phyloP scores from a whole-genome alignment of 2,329 filamentous ascomycete species.

The Nemania sp. region DNA sequence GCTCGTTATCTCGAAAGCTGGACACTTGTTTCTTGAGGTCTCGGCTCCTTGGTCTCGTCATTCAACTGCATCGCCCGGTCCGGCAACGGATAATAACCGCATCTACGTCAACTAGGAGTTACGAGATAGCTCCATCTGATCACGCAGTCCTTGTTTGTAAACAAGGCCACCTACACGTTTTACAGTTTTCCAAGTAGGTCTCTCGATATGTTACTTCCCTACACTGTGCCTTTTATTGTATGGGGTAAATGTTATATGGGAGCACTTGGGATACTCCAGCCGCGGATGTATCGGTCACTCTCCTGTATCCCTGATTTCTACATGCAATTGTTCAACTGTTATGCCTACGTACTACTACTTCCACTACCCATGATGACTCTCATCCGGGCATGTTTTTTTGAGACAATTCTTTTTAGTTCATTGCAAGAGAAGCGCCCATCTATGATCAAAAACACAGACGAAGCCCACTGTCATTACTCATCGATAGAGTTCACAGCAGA shows the following conservation, averaged over 20 bases:
- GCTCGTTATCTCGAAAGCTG: background rate
- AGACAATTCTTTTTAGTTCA: background rate
- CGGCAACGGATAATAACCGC: slow-evolving; percentile 7
- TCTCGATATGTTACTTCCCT: slow-evolving; percentile 13
- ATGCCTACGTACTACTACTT: background rate
- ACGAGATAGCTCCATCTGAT: slow-evolving; percentile 4
- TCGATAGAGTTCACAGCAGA: slow-evolving; percentile 13
- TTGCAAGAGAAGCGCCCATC: slow-evolving; percentile 2
- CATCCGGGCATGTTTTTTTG: background rate
- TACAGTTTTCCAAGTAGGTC: slow-evolving; percentile 21
- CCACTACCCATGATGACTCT: background rate
- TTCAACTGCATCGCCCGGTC: slow-evolving; percentile 1
- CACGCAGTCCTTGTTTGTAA: background rate
- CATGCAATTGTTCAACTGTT: background rate
- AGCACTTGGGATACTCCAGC: background rate
- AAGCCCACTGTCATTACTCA: slow-evolving; percentile 1
- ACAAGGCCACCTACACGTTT: slow-evolving; percentile 1
- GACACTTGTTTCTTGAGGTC: slow-evolving; percentile 5
- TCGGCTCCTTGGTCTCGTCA: slow-evolving; percentile 6
- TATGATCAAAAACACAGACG: slow-evolving; percentile 1
- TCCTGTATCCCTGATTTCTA: background rate
- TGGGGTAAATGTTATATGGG: background rate
- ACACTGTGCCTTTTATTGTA: slow-evolving; percentile 6
- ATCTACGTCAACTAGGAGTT: slow-evolving; percentile 6
- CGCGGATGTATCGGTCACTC: background rate